phyloP scores from a whole-genome alignment of 441 rosid species.

The Rhodomyrtus psidioides region DNA sequence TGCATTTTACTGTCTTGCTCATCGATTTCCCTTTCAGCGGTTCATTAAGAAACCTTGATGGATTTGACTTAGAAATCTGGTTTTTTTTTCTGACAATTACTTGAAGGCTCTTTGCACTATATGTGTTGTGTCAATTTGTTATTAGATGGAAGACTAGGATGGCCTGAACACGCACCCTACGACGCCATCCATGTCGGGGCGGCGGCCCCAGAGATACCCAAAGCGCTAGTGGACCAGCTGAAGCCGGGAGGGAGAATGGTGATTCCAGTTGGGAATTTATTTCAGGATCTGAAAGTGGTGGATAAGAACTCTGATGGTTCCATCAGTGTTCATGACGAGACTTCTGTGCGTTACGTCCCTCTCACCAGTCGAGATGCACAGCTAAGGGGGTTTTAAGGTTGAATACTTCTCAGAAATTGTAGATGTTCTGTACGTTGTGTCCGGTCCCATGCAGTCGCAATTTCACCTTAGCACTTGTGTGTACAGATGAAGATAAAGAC shows the following conservation, averaged over 20 bases:
- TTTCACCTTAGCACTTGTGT: background rate
- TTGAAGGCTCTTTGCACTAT: background rate
- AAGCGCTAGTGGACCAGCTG: slow-evolving; percentile 69
- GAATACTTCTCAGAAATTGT: background rate
- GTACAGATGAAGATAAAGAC: background rate
- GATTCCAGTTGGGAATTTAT: slow-evolving; percentile 78
- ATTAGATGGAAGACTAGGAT: slow-evolving; percentile 85
- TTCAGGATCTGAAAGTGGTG: slow-evolving; percentile 73
- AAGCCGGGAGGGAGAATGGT: slow-evolving; percentile 96
- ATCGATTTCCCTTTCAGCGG: background rate
- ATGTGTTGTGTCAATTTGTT: background rate
- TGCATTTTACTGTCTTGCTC: background rate
- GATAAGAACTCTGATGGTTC: slow-evolving; percentile 71
- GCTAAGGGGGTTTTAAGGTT: slow-evolving; percentile 28
- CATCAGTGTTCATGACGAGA: slow-evolving; percentile 43
- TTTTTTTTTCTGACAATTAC: background rate
- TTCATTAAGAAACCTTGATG: background rate
- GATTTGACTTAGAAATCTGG: background rate
- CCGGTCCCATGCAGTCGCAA: background rate
- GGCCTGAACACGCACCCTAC: slow-evolving; percentile 79
- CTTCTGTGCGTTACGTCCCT: slow-evolving; percentile 85
- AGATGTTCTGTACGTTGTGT: background rate
- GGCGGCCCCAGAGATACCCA: slow-evolving; percentile 81
- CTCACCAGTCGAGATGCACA: slow-evolving; percentile 82
- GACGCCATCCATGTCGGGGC: slow-evolving; percentile 98